These are phyloP conservation scores for Persicaria tinctoria DNA, from an alignment of 148 eudicot species.

Conservation along the genomic window DNA sequence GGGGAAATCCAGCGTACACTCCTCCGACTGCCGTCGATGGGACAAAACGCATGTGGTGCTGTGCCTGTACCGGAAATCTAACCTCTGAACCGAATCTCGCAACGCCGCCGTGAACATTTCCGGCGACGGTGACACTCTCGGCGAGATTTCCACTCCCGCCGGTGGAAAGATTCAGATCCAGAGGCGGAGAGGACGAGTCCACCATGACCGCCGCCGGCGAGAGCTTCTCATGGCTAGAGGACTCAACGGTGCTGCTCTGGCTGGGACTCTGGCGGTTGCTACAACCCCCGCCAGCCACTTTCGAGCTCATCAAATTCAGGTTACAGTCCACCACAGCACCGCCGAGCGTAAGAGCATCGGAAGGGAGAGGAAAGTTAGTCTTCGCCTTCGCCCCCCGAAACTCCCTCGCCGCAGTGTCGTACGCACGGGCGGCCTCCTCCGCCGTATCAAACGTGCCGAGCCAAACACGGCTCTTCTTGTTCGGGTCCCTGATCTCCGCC, in stretches of 20 bases:
- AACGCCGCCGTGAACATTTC: constrained; percentile 11
- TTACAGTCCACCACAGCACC: neutral
- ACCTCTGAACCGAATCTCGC: constrained; percentile 2
- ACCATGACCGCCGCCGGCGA: constrained; percentile 7
- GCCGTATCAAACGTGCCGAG: constrained; percentile 32
- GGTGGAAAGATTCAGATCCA: constrained; percentile 19
- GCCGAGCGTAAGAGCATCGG: neutral
- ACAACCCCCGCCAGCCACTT: neutral
- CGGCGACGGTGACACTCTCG: constrained; percentile 16
- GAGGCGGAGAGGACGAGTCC: constrained; percentile 19
- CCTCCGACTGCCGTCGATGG: neutral
- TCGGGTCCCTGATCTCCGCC: constrained; percentile 29
- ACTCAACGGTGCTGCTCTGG: constrained; percentile 32
- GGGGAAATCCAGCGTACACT: neutral
- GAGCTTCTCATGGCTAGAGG: constrained; percentile 13
- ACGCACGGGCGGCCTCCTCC: constrained; percentile 32
- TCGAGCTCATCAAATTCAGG: neutral
- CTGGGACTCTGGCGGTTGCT: constrained; percentile 20
- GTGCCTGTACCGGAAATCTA: neutral
- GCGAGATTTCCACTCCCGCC: neutral
- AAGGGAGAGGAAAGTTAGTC: constrained; percentile 24
- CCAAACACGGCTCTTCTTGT: constrained; percentile 34
- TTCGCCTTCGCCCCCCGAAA: constrained; percentile 31
- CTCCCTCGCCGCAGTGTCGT: constrained; percentile 29
- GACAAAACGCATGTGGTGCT: neutral